Base-by-base conservation (phyloP, 176 grass and related monocot genomes). In the Pharus latifolius region DNA sequence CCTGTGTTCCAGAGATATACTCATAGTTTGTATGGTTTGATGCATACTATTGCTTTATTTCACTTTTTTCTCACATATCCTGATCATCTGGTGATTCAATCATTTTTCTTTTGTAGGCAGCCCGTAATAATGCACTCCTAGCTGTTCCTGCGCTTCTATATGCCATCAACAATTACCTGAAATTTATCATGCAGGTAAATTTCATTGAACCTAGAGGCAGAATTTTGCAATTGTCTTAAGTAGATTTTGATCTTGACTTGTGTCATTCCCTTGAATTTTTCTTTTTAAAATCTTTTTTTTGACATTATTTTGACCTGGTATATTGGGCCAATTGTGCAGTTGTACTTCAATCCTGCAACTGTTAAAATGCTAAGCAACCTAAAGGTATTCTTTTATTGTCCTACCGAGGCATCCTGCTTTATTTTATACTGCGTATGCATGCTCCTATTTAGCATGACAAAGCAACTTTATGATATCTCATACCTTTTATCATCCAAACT, bases 321-420 rank as follows among this genome's bases (percentile, higher is more conserved):
- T 74, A 50, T 60, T 76, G 37, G 52, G 44, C 29, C 40, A 40
- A 84, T 48, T 26, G 24, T 90, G 75, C 87, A 98, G 94, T 83
- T 98, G 86, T 98, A 98, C 73, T 98, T 98, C 81, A 93, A 98
- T 83, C 94, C 94, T 41, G 56, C 94, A 49, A 98, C 94, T 63
- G 94, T 98, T 56, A 98, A 98, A 88, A 98, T 98, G 94, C 51
- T 98, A 74, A 98, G 94, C 68, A 98, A 98, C 67, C 47, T 98
- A 57, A 98, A 98, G 89, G 94, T 98, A 82, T 18, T 60, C 24
- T 49, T 56, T 47, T 75, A 10, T 31, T 43, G 41, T 69, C 33
- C 23, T 43, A 23, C 42, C 69, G 47, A 64, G 29, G 2, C 76
- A 26, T 25, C 41, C 14, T 81, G 16, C 28, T 74, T 79, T 70